Base-by-base conservation (phyloP, 345 rosid genomes). In the Orychophragmus violaceus region DNA sequence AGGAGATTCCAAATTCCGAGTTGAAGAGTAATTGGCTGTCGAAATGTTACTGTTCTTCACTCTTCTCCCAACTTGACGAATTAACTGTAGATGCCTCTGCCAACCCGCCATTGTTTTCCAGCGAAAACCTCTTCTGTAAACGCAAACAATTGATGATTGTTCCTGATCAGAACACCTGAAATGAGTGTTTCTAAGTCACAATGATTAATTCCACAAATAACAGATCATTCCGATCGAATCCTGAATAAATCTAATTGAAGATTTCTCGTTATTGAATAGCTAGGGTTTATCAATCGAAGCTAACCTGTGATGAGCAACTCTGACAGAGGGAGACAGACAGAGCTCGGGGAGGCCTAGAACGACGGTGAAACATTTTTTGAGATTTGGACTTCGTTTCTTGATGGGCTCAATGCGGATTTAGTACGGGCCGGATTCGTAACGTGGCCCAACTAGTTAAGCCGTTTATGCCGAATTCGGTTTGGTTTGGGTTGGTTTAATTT, bases 11-110 rank as follows among this genome's bases (percentile, higher is more conserved):
- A 70, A 44, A 54, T n/a, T 72, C 21, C 80, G 77, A 52, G 69
- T 42, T 0, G 69, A 76, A 32, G 81, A 68, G 58, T 66, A 74
- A 48, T 44, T 70, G 22, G 82, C 57, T 28, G 58, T 55, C 1
- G 78, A 63, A 67, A 68, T 71, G 76, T 64, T 59, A 60, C 45
- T 62, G 13, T 59, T 69, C 64, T 52, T 85, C 63, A 75, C 78
- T 51, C 76, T 74, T 61, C 68, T 83, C 52, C 78, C 81, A 57
- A 80, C 76, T 37, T 74, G 86, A 56, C 82, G 82, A 72, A 85
- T 29, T 2, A 65, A 63, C 68, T 79, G 95, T 32, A 91, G 68
- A 74, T 84, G 76, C 70, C 87, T 82, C 76, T 80, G 92, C 96
- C 96, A 87, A 14, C 83, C 86, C 75, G 79, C 87, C 98, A 87